Conservation (phyloP, 129 eudicot genomes). For the Centella asiatica region DNA sequence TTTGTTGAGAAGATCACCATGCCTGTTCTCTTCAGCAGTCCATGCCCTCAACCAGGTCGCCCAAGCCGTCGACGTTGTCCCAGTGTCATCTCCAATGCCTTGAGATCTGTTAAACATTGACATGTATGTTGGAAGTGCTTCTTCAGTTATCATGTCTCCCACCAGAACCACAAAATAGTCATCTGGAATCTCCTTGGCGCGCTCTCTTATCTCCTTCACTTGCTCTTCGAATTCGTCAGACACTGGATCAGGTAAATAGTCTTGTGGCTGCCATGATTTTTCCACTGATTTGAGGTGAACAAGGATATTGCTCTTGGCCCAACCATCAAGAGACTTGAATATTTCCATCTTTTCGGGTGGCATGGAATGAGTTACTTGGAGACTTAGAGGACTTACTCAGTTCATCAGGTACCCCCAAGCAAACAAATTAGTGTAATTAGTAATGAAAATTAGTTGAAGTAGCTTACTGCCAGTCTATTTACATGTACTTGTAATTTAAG, state of each 20-base stretch:
- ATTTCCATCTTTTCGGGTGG: background rate
- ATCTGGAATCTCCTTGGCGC: conserved; percentile 5
- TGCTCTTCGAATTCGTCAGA: conserved; percentile 2
- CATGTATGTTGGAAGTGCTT: conserved; percentile 91
- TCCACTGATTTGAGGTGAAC: background rate
- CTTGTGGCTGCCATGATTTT: background rate
- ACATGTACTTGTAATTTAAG: too few species aligned
- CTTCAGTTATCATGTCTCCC: conserved; percentile 68
- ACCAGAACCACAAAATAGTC: conserved; percentile 9
- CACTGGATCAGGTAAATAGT: background rate
- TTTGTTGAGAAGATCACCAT: conserved; percentile 83
- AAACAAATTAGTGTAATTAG: too few species aligned
- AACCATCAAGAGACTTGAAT: background rate
- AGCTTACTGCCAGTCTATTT: too few species aligned
- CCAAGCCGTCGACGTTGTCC: conserved; percentile 85
- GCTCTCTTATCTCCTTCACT: background rate
- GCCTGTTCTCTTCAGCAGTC: conserved; percentile 99
- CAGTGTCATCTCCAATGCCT: conserved; percentile 91
- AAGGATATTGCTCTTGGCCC: conserved; percentile 2
- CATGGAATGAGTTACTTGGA: conserved; percentile 3
- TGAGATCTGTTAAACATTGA: conserved; percentile 87
- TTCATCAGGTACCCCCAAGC: background rate
- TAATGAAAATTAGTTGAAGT: too few species aligned
- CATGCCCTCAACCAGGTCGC: conserved; percentile 92
- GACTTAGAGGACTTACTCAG: background rate